Base-by-base conservation (phyloP, 441 rosid species). In the Gossypium schwendimanii region DNA sequence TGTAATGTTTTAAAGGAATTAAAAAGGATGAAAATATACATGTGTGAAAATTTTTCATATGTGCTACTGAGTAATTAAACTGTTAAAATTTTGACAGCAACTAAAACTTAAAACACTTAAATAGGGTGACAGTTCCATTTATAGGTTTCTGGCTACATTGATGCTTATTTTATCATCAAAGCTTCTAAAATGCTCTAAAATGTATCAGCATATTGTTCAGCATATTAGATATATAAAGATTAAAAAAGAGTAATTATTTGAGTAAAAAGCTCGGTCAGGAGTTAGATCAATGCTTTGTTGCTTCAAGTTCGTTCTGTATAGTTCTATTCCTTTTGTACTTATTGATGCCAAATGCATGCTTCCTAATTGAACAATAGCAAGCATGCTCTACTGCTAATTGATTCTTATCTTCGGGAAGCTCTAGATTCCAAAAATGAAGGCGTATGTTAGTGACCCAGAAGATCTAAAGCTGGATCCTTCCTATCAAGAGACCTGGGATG, bases 341-440 rank as follows among this genome's bases (percentile, higher is more conserved):
- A n/a, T 50, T 67, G 71, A 41, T 49, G 28, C 31, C 59, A 65
- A 52, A 8, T 66, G 39, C 66, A 67, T 73, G 24, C 28, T 33
- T 36, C 54, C 23, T 59, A 72, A 23, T 52, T 11, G n/a, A 62
- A 36, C 62, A 9, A 71, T 59, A 45, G 44, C 17, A 52, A 18
- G 71, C 80, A 64, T 59, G 49, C 59, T 21, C 3, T 66, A 62
- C 70, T 75, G 80, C 87, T 90, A 81, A 91, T 82, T 85, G 88
- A 62, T 75, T 81, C 41, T 87, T 75, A 76, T 81, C 78, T 83
- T 82, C 84, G 91, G 85, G 83, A 96, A 93, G 98, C 91, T 89
- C 96, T 96, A 96, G 99, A 90, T 96, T 87, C 98, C 96, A 81
- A 96, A 96, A 85, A 88, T 93, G 98, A 93, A 91, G 98, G 97